Evolutionary conservation across 1,139 yeast genomes (phyloP), one percentile per base, ranked within the genome.

Genomic region (Saccharomyces hybrid): DNA sequence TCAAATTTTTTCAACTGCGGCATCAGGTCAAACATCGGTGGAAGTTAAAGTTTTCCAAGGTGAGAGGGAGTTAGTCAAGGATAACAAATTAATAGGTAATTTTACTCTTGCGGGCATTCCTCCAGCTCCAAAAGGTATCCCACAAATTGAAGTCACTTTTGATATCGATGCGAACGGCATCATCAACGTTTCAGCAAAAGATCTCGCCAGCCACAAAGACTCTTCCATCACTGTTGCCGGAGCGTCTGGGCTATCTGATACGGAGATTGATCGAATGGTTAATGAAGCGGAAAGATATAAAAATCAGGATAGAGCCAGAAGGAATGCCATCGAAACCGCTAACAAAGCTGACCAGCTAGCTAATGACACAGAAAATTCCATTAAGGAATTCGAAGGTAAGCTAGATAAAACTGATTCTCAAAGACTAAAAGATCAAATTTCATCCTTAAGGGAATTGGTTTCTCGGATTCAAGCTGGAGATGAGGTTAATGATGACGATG

Each of bases 21-120:
- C 96, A 65, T 91, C 96, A 70, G 98, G 98, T 72, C 99, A 93
- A 81, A 91, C 98, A 58, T 89, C 97, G 64, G 98, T 93, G 64
- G 98, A 91, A 78, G 91, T 93, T 75, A 86, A 97, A 79, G 98
- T 93, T 56, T 93, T 88, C 96, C 98, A 93, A 81, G 99, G 99
- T 81, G 99, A 93, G 82, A 88, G 99, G 82, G 98, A 93, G 77
- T 85, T 93, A 71, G 96, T 95, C 69, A 87, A 96, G 79, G 98
- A 93, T 81, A 93, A 93, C 86, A 93, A 93, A 80, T 82, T 91
- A 75, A 91, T 93, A 74, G 99, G 99, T 76, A 91, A 93, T 87
- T 90, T 91, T 76, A 88, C 96, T 60, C 82, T 91, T 70, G 80
- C 93, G 65, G 98, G 97, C 74, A 91, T 91, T 64, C 95, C 98